A percentile compares a stretch with the other conserved stretches of the same genome.
phyloP scores from a whole-genome alignment of 192 early-diverging fungal genomes.

The Backusella australiensis region DNA sequence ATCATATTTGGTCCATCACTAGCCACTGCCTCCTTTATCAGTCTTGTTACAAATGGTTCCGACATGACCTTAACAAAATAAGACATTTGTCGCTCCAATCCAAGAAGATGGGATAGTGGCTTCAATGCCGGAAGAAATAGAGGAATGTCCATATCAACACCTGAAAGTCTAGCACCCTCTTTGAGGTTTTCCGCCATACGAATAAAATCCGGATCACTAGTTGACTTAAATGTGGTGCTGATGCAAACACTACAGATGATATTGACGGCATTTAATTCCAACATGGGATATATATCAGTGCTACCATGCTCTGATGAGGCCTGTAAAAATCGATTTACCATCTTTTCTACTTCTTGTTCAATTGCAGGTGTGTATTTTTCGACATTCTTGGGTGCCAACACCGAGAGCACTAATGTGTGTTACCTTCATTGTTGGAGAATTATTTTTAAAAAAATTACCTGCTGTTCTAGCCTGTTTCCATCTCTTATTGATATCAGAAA shows the following conservation, averaged over 20 bases:
- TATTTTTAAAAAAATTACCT: not conserved
- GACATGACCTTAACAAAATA: not conserved
- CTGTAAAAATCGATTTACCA: not conserved
- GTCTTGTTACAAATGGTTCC: not conserved
- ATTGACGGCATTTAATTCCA: not conserved
- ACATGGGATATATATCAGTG: not conserved
- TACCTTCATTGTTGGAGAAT: no score
- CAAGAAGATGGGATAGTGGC: not conserved
- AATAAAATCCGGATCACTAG: not conserved
- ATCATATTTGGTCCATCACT: not conserved
- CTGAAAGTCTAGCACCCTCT: not conserved
- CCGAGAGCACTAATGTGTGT: not conserved
- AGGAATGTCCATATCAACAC: not conserved
- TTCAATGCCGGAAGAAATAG: not conserved
- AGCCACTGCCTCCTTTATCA: not conserved
- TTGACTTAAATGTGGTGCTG: not conserved
- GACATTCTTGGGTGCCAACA: not conserved
- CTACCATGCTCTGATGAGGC: not conserved
- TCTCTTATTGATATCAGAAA: not conserved
- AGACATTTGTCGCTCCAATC: not conserved
- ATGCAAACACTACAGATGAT: not conserved
- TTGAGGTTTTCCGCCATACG: not conserved
- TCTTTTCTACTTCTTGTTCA: not conserved
- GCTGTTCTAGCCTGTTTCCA: conserved; percentile 1
- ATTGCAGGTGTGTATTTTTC: not conserved